Evolutionary conservation across 2,329 filamentous ascomycete species (phyloP).

Genomic region (Colletotrichum graminicola): DNA sequence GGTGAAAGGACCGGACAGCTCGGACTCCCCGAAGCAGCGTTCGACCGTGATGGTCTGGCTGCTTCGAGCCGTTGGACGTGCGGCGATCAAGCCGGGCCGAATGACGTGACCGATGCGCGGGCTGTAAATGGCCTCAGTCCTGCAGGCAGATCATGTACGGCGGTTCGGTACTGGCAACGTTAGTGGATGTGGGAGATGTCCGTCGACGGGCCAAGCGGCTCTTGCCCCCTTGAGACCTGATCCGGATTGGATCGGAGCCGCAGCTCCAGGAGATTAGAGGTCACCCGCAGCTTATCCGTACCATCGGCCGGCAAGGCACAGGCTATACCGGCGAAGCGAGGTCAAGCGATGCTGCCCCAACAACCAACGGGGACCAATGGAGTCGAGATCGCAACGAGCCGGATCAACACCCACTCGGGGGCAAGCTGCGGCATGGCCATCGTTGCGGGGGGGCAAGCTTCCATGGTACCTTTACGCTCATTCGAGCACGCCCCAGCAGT

Average conservation of each 20-base stretch:
- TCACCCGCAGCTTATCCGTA: background rate
- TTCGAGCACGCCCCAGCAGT: conserved; percentile 5
- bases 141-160: background rate
- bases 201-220: conserved; percentile 3
- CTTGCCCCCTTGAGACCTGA: background rate
- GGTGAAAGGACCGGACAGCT: background rate
- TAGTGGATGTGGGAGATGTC: background rate
- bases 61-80: background rate
- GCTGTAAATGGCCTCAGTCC: background rate
- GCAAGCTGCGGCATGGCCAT: conserved; percentile 3
- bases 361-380: conserved; percentile 9
- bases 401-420: conserved; percentile 9
- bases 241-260: conserved; percentile 2
- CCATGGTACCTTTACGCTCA: background rate
- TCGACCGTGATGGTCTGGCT: background rate
- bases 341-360: background rate
- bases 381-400: conserved; percentile 18
- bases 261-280: background rate
- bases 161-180: conserved; percentile 12
- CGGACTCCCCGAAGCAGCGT: background rate
- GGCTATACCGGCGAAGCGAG: background rate
- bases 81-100: background rate
- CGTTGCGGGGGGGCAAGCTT: conserved; percentile 11
- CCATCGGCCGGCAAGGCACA: background rate
- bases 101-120: background rate